Evolutionary conservation across 495 filamentous ascomycete species (phyloP).

Genomic region (Parachaetomium inaequale): DNA sequence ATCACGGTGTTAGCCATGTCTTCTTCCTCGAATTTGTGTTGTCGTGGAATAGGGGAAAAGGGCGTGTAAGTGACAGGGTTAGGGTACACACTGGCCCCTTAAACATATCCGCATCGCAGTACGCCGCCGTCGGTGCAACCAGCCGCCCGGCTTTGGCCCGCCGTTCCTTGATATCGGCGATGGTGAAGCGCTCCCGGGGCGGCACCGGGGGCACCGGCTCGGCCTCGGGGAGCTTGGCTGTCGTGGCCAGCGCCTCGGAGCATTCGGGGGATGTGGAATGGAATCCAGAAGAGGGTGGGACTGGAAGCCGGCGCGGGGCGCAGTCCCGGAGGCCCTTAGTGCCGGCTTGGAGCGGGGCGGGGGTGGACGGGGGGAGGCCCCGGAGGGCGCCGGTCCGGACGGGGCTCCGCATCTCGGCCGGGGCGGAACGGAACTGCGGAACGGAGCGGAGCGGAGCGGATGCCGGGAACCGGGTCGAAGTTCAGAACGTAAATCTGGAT

Average conservation of each 20-base stretch:
- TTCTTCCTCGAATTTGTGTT: not conserved
- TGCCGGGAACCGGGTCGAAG: not conserved
- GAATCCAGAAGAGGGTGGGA: slow-evolving; percentile 2
- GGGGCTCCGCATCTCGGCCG: slow-evolving; percentile 7
- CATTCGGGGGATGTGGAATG: slow-evolving; percentile 21
- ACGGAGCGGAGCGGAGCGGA: not conserved
- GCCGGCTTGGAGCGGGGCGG: not conserved
- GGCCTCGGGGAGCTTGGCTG: slow-evolving; percentile 23
- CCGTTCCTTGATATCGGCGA: slow-evolving; percentile 64
- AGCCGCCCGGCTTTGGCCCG: slow-evolving; percentile 65
- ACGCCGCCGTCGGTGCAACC: slow-evolving; percentile 71
- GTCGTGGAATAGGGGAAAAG: not conserved
- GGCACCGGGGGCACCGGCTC: slow-evolving; percentile 11
- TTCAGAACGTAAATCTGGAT: not conserved
- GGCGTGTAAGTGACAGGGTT: slow-evolving; percentile 11
- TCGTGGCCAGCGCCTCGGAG: slow-evolving; percentile 22
- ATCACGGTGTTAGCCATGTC: not conserved
- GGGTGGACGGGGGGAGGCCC: not conserved
- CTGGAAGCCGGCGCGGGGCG: not conserved
- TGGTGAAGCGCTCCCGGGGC: slow-evolving; percentile 55
- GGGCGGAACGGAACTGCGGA: not conserved
- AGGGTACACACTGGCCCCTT: slow-evolving; percentile 59
- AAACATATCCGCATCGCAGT: slow-evolving; percentile 76
- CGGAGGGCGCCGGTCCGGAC: slow-evolving; percentile 13
- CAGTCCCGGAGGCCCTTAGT: not conserved